Base-by-base conservation (phyloP, 2,329 filamentous ascomycete species). In the Sporothrix schenckii region DNA sequence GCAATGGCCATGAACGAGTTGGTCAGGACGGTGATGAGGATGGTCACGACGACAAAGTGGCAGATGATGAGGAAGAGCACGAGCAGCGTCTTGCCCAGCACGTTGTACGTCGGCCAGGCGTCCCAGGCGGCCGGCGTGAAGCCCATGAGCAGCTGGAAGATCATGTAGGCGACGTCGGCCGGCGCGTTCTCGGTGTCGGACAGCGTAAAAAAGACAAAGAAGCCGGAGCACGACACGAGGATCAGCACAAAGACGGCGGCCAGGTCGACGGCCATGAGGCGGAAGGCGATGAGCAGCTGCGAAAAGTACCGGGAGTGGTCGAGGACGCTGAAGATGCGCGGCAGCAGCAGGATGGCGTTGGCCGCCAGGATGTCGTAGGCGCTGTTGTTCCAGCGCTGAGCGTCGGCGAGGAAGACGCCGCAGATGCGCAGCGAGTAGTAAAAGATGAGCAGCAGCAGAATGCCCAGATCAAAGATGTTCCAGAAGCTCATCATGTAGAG, bases 401-500 rank as follows among this genome's bases (percentile, higher is more conserved):
- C 86, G 74, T 94, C 91, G 1, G 92, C 88, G 75, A 97, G 84
- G 72, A 97, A 89, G 67, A 97, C 91, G 24, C 93, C 93, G 76
- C 96, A 97, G 16, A 95, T 85, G 70, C 94, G 89, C 82, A 97
- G 89, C 76, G 91, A 92, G 78, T 97, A 97, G 82, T 97, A 97
- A 69, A 92, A 87, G 76, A 96, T 89, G 75, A 97, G 88, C 72
- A 97, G 83, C 30, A 97, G 81, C 68, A 97, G 82, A 68, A 97
- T 97, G 10, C 94, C 94, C 50, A 97, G 83, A 77, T 97, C 94
- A 79, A 97, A 97, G 50, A 94, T 88, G 79, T 97, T 97, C 94
- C 94, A 97, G 79, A 97, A 95, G 78, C 93, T 97, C 89, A 97
- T 94, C 76, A 97, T 92, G 80, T 97, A 98, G 41, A 98, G 87